These are phyloP conservation scores for Ophiostoma sp. DNA, from an alignment of 2,329 filamentous ascomycete species.

Conservation along the genomic window DNA sequence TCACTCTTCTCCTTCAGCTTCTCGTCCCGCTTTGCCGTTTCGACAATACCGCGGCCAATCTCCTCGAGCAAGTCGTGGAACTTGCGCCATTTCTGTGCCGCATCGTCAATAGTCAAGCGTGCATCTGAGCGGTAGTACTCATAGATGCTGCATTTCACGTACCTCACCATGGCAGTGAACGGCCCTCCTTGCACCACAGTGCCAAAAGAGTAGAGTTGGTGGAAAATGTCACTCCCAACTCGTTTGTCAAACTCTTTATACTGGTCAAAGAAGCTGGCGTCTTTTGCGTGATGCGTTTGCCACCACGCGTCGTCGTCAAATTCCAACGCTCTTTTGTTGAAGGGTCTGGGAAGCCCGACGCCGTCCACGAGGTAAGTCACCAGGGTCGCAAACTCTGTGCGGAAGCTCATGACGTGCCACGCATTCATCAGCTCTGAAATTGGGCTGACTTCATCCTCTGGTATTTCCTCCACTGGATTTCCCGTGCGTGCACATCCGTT, in stretches of 20 bases:
- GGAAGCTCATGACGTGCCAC: neutral
- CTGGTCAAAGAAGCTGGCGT: neutral
- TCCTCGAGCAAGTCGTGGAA: neutral
- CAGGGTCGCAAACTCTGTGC: neutral
- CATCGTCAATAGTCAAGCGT: neutral
- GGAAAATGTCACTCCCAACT: too few species aligned
- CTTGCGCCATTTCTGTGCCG: neutral
- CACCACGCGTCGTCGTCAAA: neutral
- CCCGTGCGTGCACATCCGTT: neutral
- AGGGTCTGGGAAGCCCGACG: neutral
- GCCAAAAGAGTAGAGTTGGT: neutral
- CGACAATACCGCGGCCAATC: too few species aligned
- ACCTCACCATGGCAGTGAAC: neutral
- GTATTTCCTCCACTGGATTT: neutral
- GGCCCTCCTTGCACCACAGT: neutral
- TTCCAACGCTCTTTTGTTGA: neutral
- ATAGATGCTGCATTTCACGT: neutral
- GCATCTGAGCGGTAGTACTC: neutral
- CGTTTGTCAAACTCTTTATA: too few species aligned
- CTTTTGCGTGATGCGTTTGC: neutral
- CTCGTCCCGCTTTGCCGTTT: too few species aligned
- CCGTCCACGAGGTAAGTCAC: neutral
- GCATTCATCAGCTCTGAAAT: neutral
- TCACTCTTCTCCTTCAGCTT: too few species aligned
- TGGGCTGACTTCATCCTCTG: neutral